phyloP scores from a whole-genome alignment of 352 stramenopile genomes.

The Globisporangium viniferum region DNA sequence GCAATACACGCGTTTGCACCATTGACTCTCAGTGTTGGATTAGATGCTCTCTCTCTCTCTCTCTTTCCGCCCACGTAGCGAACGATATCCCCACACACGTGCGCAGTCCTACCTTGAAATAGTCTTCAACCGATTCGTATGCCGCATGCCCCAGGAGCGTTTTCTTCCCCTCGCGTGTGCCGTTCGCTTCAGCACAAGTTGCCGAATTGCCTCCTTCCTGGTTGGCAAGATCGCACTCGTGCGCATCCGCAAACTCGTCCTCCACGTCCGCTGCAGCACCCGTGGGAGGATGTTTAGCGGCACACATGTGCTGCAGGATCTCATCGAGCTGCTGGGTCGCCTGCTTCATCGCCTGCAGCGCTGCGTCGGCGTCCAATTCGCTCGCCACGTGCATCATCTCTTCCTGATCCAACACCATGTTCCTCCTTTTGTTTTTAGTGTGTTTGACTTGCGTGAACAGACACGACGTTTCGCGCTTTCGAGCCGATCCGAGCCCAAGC shows the following conservation, averaged over 20 bases:
- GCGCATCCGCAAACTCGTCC: conserved; percentile 5
- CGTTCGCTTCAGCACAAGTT: background rate
- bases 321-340: conserved; percentile 33
- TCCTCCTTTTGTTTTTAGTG: background rate
- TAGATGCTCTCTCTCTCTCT: no score
- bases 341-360: conserved; percentile 27
- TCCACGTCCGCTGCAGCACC: background rate
- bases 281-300: background rate
- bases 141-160: background rate
- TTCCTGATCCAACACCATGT: background rate
- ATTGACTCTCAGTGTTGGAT: no score
- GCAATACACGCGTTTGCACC: no score
- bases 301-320: conserved; percentile 49
- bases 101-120: background rate
- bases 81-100: background rate
- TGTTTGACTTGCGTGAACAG: background rate
- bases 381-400: background rate
- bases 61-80: background rate
- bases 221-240: background rate
- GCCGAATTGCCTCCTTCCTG: background rate
- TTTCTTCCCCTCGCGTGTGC: background rate
- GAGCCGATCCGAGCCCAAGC: background rate
- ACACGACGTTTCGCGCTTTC: background rate
- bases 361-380: background rate
- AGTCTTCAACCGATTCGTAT: background rate